Base-by-base conservation (phyloP, 1,284 basidiomycete genomes). In the Trametes sp. region DNA sequence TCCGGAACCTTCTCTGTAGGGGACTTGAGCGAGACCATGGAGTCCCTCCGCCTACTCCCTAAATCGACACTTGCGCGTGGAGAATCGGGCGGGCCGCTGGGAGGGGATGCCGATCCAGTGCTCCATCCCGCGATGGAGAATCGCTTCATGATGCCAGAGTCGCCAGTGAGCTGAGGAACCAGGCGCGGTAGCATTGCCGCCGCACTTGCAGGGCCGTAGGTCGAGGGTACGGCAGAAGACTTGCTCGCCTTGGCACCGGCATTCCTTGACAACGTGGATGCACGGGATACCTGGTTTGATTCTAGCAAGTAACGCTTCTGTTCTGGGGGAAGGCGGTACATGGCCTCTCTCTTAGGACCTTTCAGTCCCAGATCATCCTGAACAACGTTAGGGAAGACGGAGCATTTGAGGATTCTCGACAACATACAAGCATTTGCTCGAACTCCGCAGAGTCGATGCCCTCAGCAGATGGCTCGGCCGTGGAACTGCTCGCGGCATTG, bases 361-460 rank as follows among this genome's bases (percentile, higher is more conserved):
- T 92, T 93, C 61, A 95, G 74, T 13, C 87, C 92, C 24, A 94
- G 73, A n/a, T 88, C 84, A 65, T 91, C 85, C 92, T 89, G 57
- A 4, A 31, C 28, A 2, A 23, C 24, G 33, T 59, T 29, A 52
- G 54, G 54, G 3, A 52, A 45, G 74, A 55, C 53, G n/a, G 36
- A 46, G 53, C 38, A 60, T 31, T 51, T 35, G 50, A 35, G 23
- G 23, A 41, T 29, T 31, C 44, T 16, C 33, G 31, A 4, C 10
- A 23, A 78, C 86, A 55, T 71, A 93, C 91, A 73, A 94, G 82
- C 79, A 93, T 86, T 29, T 75, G 73, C 59, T 88, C 86, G 61
- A 89, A 86, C 44, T 84, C 82, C 5, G 68, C 72, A 35, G 77
- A 71, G 57, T 90, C 85, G 54, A 87, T 78, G 5, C 80, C 81